Conservation (phyloP, 1,284 basidiomycete genomes). For the Heterobasidion occidentale region DNA sequence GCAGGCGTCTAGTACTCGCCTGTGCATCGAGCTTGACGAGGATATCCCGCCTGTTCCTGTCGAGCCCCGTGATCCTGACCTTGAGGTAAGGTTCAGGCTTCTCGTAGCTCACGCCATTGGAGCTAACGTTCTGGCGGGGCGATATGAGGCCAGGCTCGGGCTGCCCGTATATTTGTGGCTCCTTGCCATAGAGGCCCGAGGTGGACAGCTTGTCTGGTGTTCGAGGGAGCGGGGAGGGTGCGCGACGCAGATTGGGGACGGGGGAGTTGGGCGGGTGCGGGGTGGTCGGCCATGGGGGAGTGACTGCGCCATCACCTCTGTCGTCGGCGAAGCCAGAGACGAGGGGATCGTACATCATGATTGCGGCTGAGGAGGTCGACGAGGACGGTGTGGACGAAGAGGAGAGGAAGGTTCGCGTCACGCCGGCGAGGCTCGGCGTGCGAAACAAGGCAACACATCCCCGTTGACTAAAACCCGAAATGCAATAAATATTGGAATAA, state of each 20-base stretch:
- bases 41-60: constrained; percentile 89
- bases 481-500: too few species aligned
- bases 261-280: constrained; percentile 31
- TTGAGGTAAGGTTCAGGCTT: constrained; percentile 76
- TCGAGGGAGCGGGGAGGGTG: constrained; percentile 22
- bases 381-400: constrained; percentile 26
- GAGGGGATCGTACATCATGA: constrained; percentile 32
- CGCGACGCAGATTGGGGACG: constrained; percentile 31
- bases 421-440: too few species aligned
- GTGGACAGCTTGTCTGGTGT: constrained; percentile 41
- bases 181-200: constrained; percentile 59
- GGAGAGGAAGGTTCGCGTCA: constrained; percentile 17
- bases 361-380: background rate
- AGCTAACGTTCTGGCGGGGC: constrained; percentile 50
- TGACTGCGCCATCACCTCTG: constrained; percentile 16
- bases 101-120: constrained; percentile 66
- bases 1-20: constrained; percentile 31
- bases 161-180: constrained; percentile 77
- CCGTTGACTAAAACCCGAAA: too few species aligned
- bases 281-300: constrained; percentile 35
- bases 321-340: constrained; percentile 19
- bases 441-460: too few species aligned
- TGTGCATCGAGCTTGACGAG: constrained; percentile 90
- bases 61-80: constrained; percentile 81
- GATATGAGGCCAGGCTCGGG: constrained; percentile 76